Percentiles rank a stretch among this genome's conserved stretches.
phyloP scores from a whole-genome alignment of 306 rosid species.

The Canavalia gladiata region DNA sequence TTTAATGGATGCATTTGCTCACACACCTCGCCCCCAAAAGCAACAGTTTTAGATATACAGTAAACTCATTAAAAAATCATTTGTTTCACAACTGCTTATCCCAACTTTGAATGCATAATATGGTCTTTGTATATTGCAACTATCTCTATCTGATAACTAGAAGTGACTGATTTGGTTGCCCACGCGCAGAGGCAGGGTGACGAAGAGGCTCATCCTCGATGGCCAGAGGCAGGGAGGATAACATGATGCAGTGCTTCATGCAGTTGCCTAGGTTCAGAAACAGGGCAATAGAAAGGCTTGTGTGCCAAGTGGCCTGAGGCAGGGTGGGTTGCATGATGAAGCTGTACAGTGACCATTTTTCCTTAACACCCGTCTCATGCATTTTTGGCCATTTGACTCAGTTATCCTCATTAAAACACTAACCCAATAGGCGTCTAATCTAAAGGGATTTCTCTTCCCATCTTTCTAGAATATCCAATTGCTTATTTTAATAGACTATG shows the following conservation, averaged over 20 bases:
- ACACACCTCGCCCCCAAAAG: neutral
- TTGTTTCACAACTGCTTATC: neutral
- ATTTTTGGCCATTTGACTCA: neutral
- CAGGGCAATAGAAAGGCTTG: neutral
- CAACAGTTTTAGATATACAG: neutral
- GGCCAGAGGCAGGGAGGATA: neutral
- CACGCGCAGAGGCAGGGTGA: neutral
- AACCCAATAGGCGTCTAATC: slow-evolving; percentile 16
- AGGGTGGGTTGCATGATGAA: neutral
- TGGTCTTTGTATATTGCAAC: neutral
- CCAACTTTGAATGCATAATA: neutral
- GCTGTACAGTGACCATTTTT: neutral
- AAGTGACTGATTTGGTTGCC: slow-evolving; percentile 19
- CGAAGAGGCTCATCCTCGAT: neutral
- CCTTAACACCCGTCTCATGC: neutral
- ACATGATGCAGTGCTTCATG: neutral
- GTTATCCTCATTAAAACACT: slow-evolving; percentile 21
- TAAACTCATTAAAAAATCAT: neutral
- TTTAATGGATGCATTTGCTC: neutral
- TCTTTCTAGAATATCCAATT: slow-evolving; percentile 17
- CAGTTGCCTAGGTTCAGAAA: neutral
- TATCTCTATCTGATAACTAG: neutral
- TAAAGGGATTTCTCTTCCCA: slow-evolving; percentile 15
- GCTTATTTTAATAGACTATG: slow-evolving; percentile 1
- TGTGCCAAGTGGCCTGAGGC: neutral